A percentile compares a stretch with the other conserved stretches of the same genome.
Evolutionary conservation across 2,329 filamentous ascomycete genomes (phyloP).

Genomic region (Penicillium sp.): DNA sequence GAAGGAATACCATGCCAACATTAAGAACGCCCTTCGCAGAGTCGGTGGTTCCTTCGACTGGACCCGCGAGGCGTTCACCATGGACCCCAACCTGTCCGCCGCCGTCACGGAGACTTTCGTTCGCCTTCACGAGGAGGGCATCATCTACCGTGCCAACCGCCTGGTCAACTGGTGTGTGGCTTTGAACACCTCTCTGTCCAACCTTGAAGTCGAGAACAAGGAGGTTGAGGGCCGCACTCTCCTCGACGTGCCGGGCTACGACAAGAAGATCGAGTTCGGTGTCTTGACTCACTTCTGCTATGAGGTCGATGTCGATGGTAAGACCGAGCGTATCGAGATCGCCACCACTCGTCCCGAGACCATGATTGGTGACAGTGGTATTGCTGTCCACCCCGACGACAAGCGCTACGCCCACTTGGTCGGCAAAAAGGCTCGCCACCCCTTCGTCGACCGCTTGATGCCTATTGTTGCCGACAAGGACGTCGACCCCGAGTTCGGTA

Average conservation of each 20-base stretch:
- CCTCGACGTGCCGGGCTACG: conserved; percentile 86
- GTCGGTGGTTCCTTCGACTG: conserved; percentile 91
- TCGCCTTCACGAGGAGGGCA: conserved; percentile 79
- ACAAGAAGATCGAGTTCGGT: conserved; percentile 94
- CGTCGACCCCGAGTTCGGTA: conserved; percentile 88
- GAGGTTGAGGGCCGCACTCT: conserved; percentile 77
- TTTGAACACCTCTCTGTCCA: conserved; percentile 81
- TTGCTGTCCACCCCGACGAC: conserved; percentile 85
- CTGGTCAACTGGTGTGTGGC: conserved; percentile 93
- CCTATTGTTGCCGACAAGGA: conserved; percentile 82
- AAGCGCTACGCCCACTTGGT: conserved; percentile 77
- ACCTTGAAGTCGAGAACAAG: conserved; percentile 85
- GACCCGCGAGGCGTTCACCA: conserved; percentile 87
- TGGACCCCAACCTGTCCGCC: conserved; percentile 74
- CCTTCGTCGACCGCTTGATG: conserved; percentile 72
- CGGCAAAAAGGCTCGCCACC: conserved; percentile 76
- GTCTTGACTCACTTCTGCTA: conserved; percentile 86
- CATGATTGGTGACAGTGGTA: conserved; percentile 87
- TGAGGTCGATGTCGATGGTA: conserved; percentile 70
- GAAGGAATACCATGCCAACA: conserved; percentile 79
- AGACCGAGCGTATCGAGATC: conserved; percentile 74
- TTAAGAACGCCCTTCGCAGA: conserved; percentile 73
- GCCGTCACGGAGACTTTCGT: conserved; percentile 86
- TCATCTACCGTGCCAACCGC: conserved; percentile 85
- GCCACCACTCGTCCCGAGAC: conserved; percentile 90